Base-by-base conservation (phyloP, 805 yeast genomes). In the Myxozyma monticola region DNA sequence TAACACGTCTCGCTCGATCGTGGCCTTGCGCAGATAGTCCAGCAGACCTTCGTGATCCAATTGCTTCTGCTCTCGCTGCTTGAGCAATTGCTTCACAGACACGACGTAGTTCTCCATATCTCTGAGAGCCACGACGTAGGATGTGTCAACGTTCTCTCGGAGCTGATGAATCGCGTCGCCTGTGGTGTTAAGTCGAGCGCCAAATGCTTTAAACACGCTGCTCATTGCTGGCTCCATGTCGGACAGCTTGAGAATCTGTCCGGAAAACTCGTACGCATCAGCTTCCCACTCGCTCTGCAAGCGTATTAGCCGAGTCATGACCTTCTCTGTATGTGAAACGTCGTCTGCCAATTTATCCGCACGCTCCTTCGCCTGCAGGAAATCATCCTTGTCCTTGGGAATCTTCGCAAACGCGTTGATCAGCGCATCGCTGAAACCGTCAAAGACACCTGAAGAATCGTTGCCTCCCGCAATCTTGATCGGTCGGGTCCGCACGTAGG, bases 321-420 rank as follows among this genome's bases (percentile, higher is more conserved):
- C 81, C 62, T 78, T 81, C 64, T 91, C 97, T 53, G 93, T 78
- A 62, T 83, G 85, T 28, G 75, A 69, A 38, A 93, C 74, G 65
- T 89, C 90, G 57, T 88, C 96, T 63, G 88, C 93, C 48, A 91
- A 71, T 66, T 88, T 87, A 60, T 85, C 87, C 18, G 90, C 78
- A 57, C 85, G 80, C 60, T 88, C 96, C 58, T 80, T 81, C 36
- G 91, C 88, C 59, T 85, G 93, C 42, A 83, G 75, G 60, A 91
- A 88, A 62, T 88, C 96, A 38, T 84, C 80, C 22, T 72, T 67
- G 61, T 83, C 87, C 43, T 74, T 69, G 41, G 77, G 73, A 4
- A 84, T 83, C 42, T 87, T 83, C 48, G 91, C 84, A 63, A 91
- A 88, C n/a, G 95, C 95, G 64, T 91, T 91, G 84, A 91, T 85